Conservation (phyloP, 306 rosid genomes). For the Cucumis hystrix region DNA sequence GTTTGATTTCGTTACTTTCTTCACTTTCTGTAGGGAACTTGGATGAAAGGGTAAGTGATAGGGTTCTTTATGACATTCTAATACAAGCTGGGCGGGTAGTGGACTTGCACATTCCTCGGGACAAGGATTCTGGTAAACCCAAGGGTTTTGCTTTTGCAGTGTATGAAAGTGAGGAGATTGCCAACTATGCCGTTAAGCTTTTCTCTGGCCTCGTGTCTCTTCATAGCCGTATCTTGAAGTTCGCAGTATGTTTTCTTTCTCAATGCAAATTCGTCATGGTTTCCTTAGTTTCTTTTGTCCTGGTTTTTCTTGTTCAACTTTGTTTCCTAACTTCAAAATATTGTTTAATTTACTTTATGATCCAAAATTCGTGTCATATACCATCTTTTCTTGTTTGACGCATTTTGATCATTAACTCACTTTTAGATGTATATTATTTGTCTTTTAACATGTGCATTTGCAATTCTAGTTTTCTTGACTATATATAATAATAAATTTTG, state of each 20-base stretch:
- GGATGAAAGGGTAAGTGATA: constrained; percentile 84
- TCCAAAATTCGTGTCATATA: too few species aligned
- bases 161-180: constrained; percentile 73
- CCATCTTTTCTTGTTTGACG: background rate
- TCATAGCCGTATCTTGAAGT: constrained; percentile 64
- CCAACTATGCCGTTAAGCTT: constrained; percentile 79
- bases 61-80: constrained; percentile 71
- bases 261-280: background rate
- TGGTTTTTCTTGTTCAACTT: background rate
- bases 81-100: constrained; percentile 84
- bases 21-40: constrained; percentile 48
- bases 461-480: background rate
- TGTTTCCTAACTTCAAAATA: background rate
- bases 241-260: constrained; percentile 44
- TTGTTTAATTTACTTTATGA: background rate
- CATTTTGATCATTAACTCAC: background rate
- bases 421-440: background rate
- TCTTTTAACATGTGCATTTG: background rate
- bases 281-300: background rate
- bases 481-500: too few species aligned
- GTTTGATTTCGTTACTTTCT: background rate
- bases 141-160: constrained; percentile 86
- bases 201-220: constrained; percentile 87
- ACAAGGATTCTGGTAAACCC: constrained; percentile 62
- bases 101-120: constrained; percentile 72